A percentile compares a stretch with the other conserved stretches of the same genome.
Evolutionary conservation across 495 filamentous ascomycete species (phyloP).

Genomic region (Trichoderma asperelloides): DNA sequence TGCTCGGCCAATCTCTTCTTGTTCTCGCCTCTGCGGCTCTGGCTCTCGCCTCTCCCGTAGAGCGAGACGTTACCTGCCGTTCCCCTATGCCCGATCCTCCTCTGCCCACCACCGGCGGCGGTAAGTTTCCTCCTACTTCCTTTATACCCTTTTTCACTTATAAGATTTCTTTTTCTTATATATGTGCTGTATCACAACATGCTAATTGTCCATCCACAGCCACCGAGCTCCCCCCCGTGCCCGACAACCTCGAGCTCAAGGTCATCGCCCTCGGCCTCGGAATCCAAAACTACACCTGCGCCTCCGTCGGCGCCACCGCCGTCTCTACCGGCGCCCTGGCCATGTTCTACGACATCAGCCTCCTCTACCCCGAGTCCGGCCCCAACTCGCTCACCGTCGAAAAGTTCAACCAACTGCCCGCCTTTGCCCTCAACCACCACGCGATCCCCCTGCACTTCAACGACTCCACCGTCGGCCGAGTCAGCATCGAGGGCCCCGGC

Average conservation of each 20-base stretch:
- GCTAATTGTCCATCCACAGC: conserved; percentile 18
- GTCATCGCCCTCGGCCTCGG: conserved; percentile 61
- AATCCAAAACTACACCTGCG: conserved; percentile 72
- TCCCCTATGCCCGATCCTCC: neutral
- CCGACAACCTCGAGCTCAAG: conserved; percentile 40
- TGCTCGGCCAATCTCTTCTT: conserved; percentile 7
- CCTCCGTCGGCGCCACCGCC: conserved; percentile 18
- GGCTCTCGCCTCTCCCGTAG: neutral
- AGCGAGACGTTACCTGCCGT: neutral
- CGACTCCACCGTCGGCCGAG: conserved; percentile 19
- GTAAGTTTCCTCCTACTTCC: conserved; percentile 6
- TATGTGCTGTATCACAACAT: neutral
- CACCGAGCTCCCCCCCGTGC: conserved; percentile 38
- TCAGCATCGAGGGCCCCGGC: conserved; percentile 19
- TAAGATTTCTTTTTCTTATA: neutral
- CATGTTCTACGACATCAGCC: conserved; percentile 52
- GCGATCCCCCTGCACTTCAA: conserved; percentile 30
- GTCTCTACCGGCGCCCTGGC: conserved; percentile 53
- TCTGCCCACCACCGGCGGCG: conserved; percentile 9
- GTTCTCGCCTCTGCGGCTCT: conserved; percentile 9
- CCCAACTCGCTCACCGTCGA: conserved; percentile 17
- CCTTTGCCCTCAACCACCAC: conserved; percentile 23
- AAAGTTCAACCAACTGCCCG: conserved; percentile 25
- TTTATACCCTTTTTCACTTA: neutral
- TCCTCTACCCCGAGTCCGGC: conserved; percentile 34